Base-by-base conservation (phyloP, 202 grass and related monocot genomes). In the Sporobolus alterniflorus region DNA sequence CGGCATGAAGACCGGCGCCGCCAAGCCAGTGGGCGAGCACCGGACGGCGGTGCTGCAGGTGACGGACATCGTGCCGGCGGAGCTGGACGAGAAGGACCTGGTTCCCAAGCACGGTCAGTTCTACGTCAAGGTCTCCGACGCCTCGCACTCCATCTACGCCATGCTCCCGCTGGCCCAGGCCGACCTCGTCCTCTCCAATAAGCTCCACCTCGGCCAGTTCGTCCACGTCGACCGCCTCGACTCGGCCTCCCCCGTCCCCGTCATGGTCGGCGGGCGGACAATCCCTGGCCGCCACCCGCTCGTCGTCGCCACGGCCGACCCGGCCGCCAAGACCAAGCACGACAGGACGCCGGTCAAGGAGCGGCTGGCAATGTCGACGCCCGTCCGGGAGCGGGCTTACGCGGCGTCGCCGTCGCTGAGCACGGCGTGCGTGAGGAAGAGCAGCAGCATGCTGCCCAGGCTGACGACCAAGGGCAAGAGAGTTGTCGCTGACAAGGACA, bases 61-160 rank as follows among this genome's bases (percentile, higher is more conserved):
- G 33, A 98, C 91, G 5, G 93, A 98, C 87, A 98, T 98, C 76
- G 83, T 98, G 59, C 96, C 96, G 1, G 91, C 86, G 31, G 96
- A 98, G 52, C 83, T 98, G 9, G 91, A 98, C 68, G 93, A 98
- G 66, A 92, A 92, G 86, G 96, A 93, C 54, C 89, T 96, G 4
- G 94, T 79, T 64, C 96, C 96, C 2, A 89, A 77, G 73, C 96
- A 95, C 59, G 93, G 91, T 42, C 17, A 56, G 46, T 94, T 98
- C 85, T 96, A 96, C 81, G 71, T 98, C 84, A 98, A 96, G 82
- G 74, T 98, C 51, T 96, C 91, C 1, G 93, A 96, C 33, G 61
- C 93, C 29, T 90, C 96, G 9, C 91, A 99, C 74, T 99, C 96
- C 48, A 88, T 99, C 87, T 99, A 99, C 71, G 91, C 81, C 77